Evolutionary conservation across 768 basidiomycete genomes (phyloP).

Genomic region (Phaffia australis): DNA sequence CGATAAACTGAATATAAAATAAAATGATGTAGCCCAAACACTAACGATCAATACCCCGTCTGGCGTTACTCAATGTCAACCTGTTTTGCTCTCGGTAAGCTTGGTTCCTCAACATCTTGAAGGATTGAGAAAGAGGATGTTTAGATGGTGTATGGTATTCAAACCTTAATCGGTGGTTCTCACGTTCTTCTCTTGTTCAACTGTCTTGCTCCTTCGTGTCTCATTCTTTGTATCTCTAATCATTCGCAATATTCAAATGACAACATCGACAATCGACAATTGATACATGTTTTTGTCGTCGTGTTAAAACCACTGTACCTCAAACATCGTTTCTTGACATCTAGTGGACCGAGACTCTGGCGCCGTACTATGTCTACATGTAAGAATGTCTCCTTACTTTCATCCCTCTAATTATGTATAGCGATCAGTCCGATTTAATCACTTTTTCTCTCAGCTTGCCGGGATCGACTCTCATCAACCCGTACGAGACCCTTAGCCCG

Average conservation of each 20-base stretch:
- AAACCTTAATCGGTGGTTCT: background rate
- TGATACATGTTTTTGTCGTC: too few species aligned
- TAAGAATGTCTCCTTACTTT: too few species aligned
- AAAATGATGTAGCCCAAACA: too few species aligned
- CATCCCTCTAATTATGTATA: background rate
- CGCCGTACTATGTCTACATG: background rate
- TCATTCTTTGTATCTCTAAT: too few species aligned
- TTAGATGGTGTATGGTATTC: too few species aligned
- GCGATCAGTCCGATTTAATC: background rate
- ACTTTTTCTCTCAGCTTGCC: background rate
- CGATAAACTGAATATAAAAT: too few species aligned
- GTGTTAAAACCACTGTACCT: too few species aligned
- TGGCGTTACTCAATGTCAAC: background rate
- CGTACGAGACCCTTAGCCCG: background rate
- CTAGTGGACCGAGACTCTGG: background rate
- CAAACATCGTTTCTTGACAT: too few species aligned
- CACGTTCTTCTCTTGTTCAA: background rate
- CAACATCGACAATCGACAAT: too few species aligned
- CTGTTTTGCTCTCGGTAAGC: background rate
- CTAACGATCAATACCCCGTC: conserved; percentile 4
- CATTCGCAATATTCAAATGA: too few species aligned
- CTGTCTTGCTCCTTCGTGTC: background rate
- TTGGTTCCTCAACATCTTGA: background rate
- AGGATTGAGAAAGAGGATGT: too few species aligned
- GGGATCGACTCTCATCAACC: background rate